These are phyloP conservation scores for Penicillium lagena DNA, from an alignment of 495 filamentous ascomycete species.

Conservation along the genomic window DNA sequence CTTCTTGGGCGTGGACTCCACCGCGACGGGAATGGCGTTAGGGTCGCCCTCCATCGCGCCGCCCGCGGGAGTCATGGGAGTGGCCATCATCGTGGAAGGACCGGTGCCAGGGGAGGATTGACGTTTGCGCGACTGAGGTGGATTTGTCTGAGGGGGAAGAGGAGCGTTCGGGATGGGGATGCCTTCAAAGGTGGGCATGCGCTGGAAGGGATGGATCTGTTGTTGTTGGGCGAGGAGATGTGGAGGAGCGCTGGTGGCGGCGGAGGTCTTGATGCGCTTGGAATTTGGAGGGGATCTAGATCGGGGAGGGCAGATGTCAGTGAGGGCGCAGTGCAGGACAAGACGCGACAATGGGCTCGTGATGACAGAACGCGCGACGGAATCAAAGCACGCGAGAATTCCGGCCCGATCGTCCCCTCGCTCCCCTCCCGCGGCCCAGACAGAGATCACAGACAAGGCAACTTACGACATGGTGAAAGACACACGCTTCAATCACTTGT, in stretches of 20 bases:
- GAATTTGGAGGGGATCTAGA: constrained; percentile 37
- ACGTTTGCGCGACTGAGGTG: constrained; percentile 32
- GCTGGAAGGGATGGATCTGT: constrained; percentile 36
- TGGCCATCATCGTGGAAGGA: constrained; percentile 29
- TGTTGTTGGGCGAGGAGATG: constrained; percentile 39
- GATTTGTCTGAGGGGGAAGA: constrained; percentile 11
- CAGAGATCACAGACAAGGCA: constrained; percentile 27
- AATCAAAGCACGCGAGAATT: constrained; percentile 9
- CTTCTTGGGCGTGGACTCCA: constrained; percentile 61
- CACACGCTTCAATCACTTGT: constrained; percentile 32
- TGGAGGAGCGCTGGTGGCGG: constrained; percentile 29
- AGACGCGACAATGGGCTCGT: constrained; percentile 1
- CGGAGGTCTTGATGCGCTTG: constrained; percentile 39
- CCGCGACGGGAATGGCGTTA: constrained; percentile 18
- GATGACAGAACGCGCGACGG: constrained; percentile 4
- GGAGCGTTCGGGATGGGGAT: constrained; percentile 35
- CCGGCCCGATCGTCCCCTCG: neutral
- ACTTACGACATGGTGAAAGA: constrained; percentile 50
- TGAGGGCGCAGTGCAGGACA: neutral
- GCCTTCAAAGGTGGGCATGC: constrained; percentile 32
- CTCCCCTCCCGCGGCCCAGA: neutral
- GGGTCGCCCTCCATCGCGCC: constrained; percentile 26
- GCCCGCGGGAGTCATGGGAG: constrained; percentile 17
- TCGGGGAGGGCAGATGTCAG: neutral
- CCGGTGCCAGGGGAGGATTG: constrained; percentile 31